Evolutionary conservation across 768 basidiomycete genomes (phyloP).

Genomic region (Myochromella boudieri): DNA sequence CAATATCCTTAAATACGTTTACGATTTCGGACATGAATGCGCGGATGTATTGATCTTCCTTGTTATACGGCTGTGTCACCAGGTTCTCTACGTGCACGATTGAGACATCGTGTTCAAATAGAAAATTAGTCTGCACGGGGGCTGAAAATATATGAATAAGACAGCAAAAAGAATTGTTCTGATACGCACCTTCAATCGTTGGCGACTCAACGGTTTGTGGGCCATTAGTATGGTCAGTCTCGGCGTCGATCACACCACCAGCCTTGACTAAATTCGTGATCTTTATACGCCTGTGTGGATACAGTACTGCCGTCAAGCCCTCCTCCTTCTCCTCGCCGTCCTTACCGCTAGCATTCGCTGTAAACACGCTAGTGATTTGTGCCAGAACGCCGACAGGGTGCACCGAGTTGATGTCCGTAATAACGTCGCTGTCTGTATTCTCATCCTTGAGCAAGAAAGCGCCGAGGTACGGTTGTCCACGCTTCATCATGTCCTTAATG

Average conservation of each 20-base stretch:
- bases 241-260: slow-evolving; percentile 41
- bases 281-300: slow-evolving; percentile 87
- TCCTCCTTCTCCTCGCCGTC: slow-evolving; percentile 74
- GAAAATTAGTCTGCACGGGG: slow-evolving; percentile 81
- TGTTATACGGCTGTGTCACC: slow-evolving; percentile 76
- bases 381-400: slow-evolving; percentile 95
- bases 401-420: slow-evolving; percentile 83
- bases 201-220: slow-evolving; percentile 51
- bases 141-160: slow-evolving; percentile 30
- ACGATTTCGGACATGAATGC: slow-evolving; percentile 97
- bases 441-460: slow-evolving; percentile 97
- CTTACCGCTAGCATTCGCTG: slow-evolving; percentile 43
- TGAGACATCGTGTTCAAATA: slow-evolving; percentile 79
- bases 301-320: slow-evolving; percentile 91
- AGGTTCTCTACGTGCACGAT: slow-evolving; percentile 89
- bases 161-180: background rate
- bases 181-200: slow-evolving; percentile 23
- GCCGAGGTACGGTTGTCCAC: slow-evolving; percentile 95
- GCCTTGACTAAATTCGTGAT: slow-evolving; percentile 85
- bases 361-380: slow-evolving; percentile 92
- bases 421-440: slow-evolving; percentile 88
- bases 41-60: slow-evolving; percentile 92
- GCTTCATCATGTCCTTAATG: slow-evolving; percentile 95
- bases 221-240: slow-evolving; percentile 35
- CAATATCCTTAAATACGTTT: slow-evolving; percentile 97